A percentile compares a stretch with the other conserved stretches of the same genome.
Conservation (phyloP, 2,329 filamentous ascomycete genomes). For the Fusarium miscanthi region DNA sequence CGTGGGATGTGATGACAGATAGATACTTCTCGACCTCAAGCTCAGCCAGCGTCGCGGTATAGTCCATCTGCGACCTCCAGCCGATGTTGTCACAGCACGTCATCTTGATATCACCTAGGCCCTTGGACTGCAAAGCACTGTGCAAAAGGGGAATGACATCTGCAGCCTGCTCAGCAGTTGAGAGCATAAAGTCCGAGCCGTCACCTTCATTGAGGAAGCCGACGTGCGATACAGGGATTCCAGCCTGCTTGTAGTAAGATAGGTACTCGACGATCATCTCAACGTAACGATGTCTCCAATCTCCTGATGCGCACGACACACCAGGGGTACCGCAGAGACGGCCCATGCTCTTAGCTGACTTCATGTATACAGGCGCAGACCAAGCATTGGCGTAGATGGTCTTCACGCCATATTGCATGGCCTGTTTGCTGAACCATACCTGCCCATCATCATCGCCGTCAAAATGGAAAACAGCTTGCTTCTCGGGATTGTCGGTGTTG, state of each 20-base stretch:
- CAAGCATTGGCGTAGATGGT: background rate
- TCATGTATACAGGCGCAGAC: background rate
- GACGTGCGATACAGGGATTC: background rate
- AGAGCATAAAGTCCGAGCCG: background rate
- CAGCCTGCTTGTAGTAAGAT: background rate
- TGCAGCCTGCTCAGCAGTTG: background rate
- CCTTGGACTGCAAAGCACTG: background rate
- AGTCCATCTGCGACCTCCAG: background rate
- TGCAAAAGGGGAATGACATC: background rate
- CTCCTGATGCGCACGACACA: background rate
- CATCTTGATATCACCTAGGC: background rate
- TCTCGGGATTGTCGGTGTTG: background rate
- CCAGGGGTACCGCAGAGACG: background rate
- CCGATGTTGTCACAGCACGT: background rate
- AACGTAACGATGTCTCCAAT: background rate
- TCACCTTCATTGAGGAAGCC: background rate
- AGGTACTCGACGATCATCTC: background rate
- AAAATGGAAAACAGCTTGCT: background rate
- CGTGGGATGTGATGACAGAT: background rate
- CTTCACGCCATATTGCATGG: fast-evolving
- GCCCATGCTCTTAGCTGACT: background rate
- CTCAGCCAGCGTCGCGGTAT: background rate
- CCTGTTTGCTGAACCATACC: background rate
- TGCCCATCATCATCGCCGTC: background rate
- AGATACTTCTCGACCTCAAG: background rate